A percentile compares a stretch with the other conserved stretches of the same genome.
Evolutionary conservation across 2,329 filamentous ascomycete genomes (phyloP).

Genomic region (Exophiala aquamarina): DNA sequence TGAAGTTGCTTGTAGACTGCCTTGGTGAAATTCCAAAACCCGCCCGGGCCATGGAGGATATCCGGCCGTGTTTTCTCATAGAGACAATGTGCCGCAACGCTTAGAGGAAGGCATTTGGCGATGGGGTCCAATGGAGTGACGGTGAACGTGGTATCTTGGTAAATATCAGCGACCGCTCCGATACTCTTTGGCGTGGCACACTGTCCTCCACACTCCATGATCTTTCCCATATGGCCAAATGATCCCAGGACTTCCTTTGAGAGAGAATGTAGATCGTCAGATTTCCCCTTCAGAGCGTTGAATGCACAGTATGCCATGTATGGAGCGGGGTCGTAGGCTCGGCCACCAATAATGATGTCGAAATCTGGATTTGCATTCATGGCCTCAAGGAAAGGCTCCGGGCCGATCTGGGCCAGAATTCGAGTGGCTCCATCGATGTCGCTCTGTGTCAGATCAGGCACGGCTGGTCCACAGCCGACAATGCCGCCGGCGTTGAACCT

Average conservation of each 20-base stretch:
- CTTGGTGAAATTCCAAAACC: slow-evolving; percentile 42
- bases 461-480: slow-evolving; percentile 36
- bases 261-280: neutral
- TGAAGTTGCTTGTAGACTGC: slow-evolving; percentile 46
- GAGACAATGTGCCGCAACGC: slow-evolving; percentile 54
- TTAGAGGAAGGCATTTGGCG: slow-evolving; percentile 47
- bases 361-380: slow-evolving; percentile 42
- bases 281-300: slow-evolving; percentile 32
- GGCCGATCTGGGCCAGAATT: slow-evolving; percentile 48
- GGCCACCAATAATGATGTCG: slow-evolving; percentile 51
- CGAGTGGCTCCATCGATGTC: slow-evolving; percentile 39
- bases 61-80: slow-evolving; percentile 58
- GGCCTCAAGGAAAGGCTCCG: slow-evolving; percentile 45
- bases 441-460: slow-evolving; percentile 38
- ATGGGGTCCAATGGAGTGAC: slow-evolving; percentile 42
- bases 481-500: slow-evolving; percentile 35
- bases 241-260: slow-evolving; percentile 31
- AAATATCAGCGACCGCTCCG: slow-evolving; percentile 44
- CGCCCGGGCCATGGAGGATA: slow-evolving; percentile 51
- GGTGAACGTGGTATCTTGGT: slow-evolving; percentile 47
- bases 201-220: slow-evolving; percentile 53
- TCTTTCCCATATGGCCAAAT: slow-evolving; percentile 56
- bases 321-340: slow-evolving; percentile 43
- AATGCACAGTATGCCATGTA: slow-evolving; percentile 38
- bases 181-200: slow-evolving; percentile 51